A percentile compares a stretch with the other conserved stretches of the same genome.
Conservation (phyloP, 2,329 filamentous ascomycete species). For the Microdochium bolleyi region DNA sequence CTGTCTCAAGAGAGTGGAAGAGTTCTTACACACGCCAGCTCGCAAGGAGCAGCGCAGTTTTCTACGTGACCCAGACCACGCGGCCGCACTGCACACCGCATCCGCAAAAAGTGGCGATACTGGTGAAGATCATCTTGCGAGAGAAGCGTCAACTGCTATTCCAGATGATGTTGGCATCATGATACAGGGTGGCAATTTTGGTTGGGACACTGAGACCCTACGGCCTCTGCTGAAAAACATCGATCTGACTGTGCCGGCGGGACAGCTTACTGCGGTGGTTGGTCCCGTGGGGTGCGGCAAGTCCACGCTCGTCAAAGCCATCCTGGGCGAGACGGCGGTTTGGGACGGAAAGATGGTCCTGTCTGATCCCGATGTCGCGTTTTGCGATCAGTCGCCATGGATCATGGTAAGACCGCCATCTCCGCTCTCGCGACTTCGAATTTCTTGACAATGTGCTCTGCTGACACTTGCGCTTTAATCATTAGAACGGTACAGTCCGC, state of each 20-base stretch:
- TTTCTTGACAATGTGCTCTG: no score
- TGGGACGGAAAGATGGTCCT: background rate
- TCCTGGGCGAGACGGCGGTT: conserved; percentile 3
- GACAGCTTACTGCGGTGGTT: conserved; percentile 1
- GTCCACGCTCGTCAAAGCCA: conserved; percentile 3
- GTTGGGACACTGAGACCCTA: background rate
- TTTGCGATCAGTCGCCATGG: conserved; percentile 8
- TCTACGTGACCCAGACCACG: background rate
- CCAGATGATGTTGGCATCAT: background rate
- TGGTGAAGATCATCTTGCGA: conserved; percentile 1
- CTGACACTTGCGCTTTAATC: no score
- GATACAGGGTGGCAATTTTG: background rate
- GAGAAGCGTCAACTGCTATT: background rate
- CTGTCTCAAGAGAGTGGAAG: background rate
- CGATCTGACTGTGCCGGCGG: conserved; percentile 4
- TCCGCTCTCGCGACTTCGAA: no score
- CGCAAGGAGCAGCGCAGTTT: background rate
- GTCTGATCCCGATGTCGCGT: conserved; percentile 2
- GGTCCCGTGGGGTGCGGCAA: conserved; percentile 8
- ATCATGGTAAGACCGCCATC: background rate
- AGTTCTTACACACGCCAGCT: background rate
- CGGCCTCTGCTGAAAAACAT: conserved; percentile 4
- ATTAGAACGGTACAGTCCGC: conserved; percentile 5
- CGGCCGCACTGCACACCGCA: background rate
- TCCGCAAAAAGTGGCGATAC: background rate